A percentile compares a stretch with the other conserved stretches of the same genome.
These are phyloP conservation scores for Xylaria sp. DNA, from an alignment of 2,329 filamentous ascomycete species.

Conservation along the genomic window DNA sequence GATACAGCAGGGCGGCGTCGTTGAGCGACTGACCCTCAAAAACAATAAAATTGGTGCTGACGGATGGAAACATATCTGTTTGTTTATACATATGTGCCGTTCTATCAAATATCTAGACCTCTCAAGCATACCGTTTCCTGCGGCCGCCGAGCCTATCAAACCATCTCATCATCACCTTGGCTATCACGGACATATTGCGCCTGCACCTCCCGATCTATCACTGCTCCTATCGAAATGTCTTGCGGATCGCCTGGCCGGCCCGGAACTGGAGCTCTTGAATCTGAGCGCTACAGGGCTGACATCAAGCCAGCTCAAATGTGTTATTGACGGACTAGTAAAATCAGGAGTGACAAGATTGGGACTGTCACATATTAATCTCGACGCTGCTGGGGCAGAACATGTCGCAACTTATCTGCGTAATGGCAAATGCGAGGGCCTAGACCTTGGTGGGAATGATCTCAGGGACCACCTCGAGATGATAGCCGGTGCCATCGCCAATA, in stretches of 20 bases:
- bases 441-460: slow-evolving; percentile 84
- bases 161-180: slow-evolving; percentile 34
- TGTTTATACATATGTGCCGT: slow-evolving; percentile 89
- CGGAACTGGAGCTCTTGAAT: slow-evolving; percentile 80
- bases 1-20: slow-evolving; percentile 68
- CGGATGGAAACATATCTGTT: slow-evolving; percentile 88
- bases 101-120: slow-evolving; percentile 86
- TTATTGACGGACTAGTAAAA: slow-evolving; percentile 83
- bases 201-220: slow-evolving; percentile 57
- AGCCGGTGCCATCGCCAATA: slow-evolving; percentile 56
- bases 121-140: slow-evolving; percentile 81
- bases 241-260: slow-evolving; percentile 75
- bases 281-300: slow-evolving; percentile 79
- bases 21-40: slow-evolving; percentile 87
- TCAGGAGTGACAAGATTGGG: slow-evolving; percentile 81
- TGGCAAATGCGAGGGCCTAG: slow-evolving; percentile 83
- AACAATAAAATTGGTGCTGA: slow-evolving; percentile 88
- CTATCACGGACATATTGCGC: slow-evolving; percentile 40
- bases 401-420: slow-evolving; percentile 77
- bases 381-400: slow-evolving; percentile 74
- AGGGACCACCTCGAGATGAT: slow-evolving; percentile 60
- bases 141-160: slow-evolving; percentile 32
- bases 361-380: slow-evolving; percentile 81
- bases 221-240: slow-evolving; percentile 76
- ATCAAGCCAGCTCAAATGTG: slow-evolving; percentile 71